Evolutionary conservation across 352 stramenopile species (phyloP).

Genomic region (Phytopythium oedochilum): DNA sequence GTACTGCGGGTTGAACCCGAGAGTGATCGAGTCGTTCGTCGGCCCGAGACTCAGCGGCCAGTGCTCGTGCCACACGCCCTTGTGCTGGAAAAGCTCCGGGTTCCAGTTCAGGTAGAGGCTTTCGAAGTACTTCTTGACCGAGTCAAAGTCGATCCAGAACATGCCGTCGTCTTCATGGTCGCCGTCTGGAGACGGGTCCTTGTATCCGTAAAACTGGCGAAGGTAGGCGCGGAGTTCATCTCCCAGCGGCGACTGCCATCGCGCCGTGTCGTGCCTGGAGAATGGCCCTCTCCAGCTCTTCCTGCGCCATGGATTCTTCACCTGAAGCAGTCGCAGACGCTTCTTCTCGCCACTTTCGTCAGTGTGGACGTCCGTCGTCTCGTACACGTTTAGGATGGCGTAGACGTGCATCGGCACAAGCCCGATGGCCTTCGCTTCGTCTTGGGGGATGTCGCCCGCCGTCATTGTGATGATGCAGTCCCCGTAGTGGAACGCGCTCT

Average conservation of each 20-base stretch:
- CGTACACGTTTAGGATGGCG: constrained; percentile 91
- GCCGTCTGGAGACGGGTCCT: constrained; percentile 4
- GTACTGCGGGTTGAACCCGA: constrained; percentile 94
- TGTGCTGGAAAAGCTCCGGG: constrained; percentile 86
- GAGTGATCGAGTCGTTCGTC: constrained; percentile 87
- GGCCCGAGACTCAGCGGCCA: constrained; percentile 82
- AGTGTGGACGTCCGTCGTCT: constrained; percentile 37
- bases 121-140: constrained; percentile 90
- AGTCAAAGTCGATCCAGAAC: constrained; percentile 96
- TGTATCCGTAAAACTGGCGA: constrained; percentile 35
- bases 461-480: constrained; percentile 98
- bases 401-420: constrained; percentile 97
- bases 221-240: constrained; percentile 58
- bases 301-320: constrained; percentile 97
- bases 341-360: constrained; percentile 20
- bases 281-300: constrained; percentile 86
- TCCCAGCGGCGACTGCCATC: constrained; percentile 51
- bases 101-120: constrained; percentile 97
- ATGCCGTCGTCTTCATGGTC: constrained; percentile 84
- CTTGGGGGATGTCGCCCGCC: constrained; percentile 76
- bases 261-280: constrained; percentile 49
- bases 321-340: constrained; percentile 79
- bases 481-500: constrained; percentile 91
- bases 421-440: constrained; percentile 81
- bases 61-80: constrained; percentile 75